Percentiles rank a stretch among this genome's conserved stretches.
Evolutionary conservation across 1,139 yeast genomes (phyloP).

Genomic region (Pichia sp.): DNA sequence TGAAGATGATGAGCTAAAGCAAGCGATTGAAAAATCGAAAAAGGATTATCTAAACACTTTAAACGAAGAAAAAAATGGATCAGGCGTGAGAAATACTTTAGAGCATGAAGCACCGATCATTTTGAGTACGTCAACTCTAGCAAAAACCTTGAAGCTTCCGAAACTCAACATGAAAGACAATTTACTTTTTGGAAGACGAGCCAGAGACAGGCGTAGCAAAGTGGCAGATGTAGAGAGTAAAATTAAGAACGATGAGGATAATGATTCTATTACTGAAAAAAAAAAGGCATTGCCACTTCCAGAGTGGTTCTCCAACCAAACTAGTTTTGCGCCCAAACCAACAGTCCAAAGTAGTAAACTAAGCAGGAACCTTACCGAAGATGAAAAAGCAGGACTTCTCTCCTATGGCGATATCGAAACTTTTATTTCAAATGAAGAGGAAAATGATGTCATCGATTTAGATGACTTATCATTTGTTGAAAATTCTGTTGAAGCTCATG

Average conservation of each 20-base stretch:
- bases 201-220: no score
- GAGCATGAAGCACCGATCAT: slow-evolving; percentile 26
- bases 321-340: not conserved
- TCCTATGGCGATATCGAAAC: slow-evolving; percentile 46
- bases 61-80: slow-evolving; percentile 16
- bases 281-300: slow-evolving; percentile 19
- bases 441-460: slow-evolving; percentile 8
- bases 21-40: slow-evolving; percentile 44
- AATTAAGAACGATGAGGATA: no score
- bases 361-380: slow-evolving; percentile 32
- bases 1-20: slow-evolving; percentile 35
- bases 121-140: slow-evolving; percentile 17
- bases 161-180: slow-evolving; percentile 18
- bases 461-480: not conserved
- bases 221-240: no score
- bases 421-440: slow-evolving; percentile 23
- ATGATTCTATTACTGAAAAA: slow-evolving; percentile 5
- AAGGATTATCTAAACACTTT: slow-evolving; percentile 25
- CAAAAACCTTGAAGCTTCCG: slow-evolving; percentile 15
- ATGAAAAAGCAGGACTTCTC: slow-evolving; percentile 47
- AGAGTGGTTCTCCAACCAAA: slow-evolving; percentile 19
- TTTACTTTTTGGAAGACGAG: slow-evolving; percentile 12
- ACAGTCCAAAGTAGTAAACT: not conserved
- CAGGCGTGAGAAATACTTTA: not conserved
- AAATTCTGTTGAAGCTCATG: not conserved